Conservation (phyloP, 441 rosid species). For the Pelargonium cotyledonis region DNA sequence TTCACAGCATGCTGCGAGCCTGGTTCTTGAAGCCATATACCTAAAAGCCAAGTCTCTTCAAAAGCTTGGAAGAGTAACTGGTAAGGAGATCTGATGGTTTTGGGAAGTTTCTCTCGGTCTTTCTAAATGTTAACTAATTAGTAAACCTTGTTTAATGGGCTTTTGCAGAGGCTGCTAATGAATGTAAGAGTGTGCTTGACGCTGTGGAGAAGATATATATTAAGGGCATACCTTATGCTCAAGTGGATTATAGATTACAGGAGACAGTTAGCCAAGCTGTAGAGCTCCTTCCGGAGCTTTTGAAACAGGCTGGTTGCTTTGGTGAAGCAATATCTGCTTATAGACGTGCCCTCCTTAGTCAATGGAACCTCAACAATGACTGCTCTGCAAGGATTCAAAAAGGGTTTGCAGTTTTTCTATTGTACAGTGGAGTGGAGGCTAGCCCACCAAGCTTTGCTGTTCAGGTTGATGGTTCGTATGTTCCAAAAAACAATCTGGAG, state of each 20-base stretch:
- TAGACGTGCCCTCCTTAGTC: slow-evolving; percentile 81
- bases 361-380: slow-evolving; percentile 72
- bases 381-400: slow-evolving; percentile 80
- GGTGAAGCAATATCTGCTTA: slow-evolving; percentile 68
- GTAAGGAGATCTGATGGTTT: slow-evolving; percentile 28
- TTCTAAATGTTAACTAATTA: slow-evolving; percentile 4
- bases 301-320: slow-evolving; percentile 65
- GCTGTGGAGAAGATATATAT: slow-evolving; percentile 72
- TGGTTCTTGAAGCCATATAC: slow-evolving; percentile 82
- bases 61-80: slow-evolving; percentile 69
- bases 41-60: slow-evolving; percentile 87
- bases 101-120: not conserved
- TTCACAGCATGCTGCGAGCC: slow-evolving; percentile 54
- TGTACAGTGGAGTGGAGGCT: slow-evolving; percentile 83
- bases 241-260: slow-evolving; percentile 65
- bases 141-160: slow-evolving; percentile 19
- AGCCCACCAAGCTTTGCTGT: slow-evolving; percentile 68
- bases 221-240: slow-evolving; percentile 65
- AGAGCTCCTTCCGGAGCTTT: slow-evolving; percentile 76
- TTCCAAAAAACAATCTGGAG: slow-evolving; percentile 82
- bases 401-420: slow-evolving; percentile 65
- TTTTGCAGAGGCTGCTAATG: slow-evolving; percentile 73
- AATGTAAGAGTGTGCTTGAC: slow-evolving; percentile 80
- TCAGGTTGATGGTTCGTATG: slow-evolving; percentile 68
- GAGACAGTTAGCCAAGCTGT: slow-evolving; percentile 82